Evolutionary conservation across 257 asterid genomes (phyloP), one percentile per base, ranked within the genome.

Genomic region (Echites panduratus): DNA sequence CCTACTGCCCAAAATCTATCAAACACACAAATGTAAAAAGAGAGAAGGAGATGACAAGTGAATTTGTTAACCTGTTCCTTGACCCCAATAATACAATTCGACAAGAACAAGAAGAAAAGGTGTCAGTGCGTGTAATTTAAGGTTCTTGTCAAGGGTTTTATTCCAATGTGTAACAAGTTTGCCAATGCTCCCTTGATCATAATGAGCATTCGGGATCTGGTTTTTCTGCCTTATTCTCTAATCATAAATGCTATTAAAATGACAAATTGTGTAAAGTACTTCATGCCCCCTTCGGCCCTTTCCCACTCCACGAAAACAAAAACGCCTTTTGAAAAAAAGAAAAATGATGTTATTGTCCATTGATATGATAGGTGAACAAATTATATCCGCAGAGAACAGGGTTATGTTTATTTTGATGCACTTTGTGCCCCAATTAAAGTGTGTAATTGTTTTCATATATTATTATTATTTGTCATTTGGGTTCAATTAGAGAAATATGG

Each of bases 81-180:
- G 83, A 75, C 76, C 69, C 20, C 44, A 22, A 50, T 11, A 12
- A 20, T 3, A 19, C 11, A 14, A 10, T 61, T 61, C 68, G 38
- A 57, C 56, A 57, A 72, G 73, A 72, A 45, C 50, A 17, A 20
- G 24, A 57, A 32, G 24, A 45, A 45, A 13, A 24, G 13, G 7
- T 58, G 58, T 38, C 81, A 77, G 61, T 57, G 81, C 67, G 81
- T 78, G 75, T 57, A 12, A 1, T 78, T 73, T 52, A 73, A 68
- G 75, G 61, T 62, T 58, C 1, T 20, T 52, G 26, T 52, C 57
- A 52, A 52, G 57, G 57, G 57, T 19, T 52, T 52, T 52, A 1
- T 0, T 48, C 5, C 38, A 1, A 32, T 48, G 0, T 48, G 3
- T 48, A 16, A 49, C 20, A 49, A 32, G 38, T 32, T 32, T 22